Evolutionary conservation across 1,284 basidiomycete genomes (phyloP), one percentile per base, ranked within the genome.

Genomic region (Microbotryum violaceum): DNA sequence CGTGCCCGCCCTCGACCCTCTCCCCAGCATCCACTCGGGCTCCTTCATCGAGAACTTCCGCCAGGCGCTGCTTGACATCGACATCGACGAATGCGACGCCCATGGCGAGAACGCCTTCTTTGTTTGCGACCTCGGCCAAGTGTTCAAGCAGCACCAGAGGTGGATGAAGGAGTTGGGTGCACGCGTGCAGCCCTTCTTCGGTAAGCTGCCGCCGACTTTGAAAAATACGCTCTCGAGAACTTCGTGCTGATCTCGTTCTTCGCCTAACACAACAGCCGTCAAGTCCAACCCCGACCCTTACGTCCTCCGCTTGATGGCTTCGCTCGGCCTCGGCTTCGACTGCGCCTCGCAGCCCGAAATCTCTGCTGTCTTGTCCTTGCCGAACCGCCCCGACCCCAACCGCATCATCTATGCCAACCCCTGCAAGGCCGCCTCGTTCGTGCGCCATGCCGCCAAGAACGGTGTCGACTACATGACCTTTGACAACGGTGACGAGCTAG

Each of bases 301-400:
- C 72, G 85, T 98, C 54, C 81, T 98, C 58, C 86, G 91, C 65
- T 82, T 98, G 54, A 84, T 98, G 48, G 89, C 91, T 14, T 84
- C 87, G 27, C 79, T 97, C 63, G 94, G 94, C 48, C 81, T 88
- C 1, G 91, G 91, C 18, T 99, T 98, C 78, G 96, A 98, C 78
- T 98, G 96, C 73, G 96, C 96, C n/a, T 97, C 93, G 49, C 89
- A 91, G 71, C 86, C 87, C 63, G 96, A 99, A 78, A 97, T 99
- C 71, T 80, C 83, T 29, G 82, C 84, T 65, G 87, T 98, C 14
- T 81, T 97, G 31, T 79, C 80, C 27, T 77, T 94, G 14, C 87
- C 85, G 31, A 50, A 56, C 10, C 10, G 25, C 23, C 78, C 89
- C 60, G 79, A 82, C 60, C 85, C 91, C 2, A 80, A 81, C 21